Base-by-base conservation (phyloP, 352 stramenopile genomes). In the Phytophthora litchii region DNA sequence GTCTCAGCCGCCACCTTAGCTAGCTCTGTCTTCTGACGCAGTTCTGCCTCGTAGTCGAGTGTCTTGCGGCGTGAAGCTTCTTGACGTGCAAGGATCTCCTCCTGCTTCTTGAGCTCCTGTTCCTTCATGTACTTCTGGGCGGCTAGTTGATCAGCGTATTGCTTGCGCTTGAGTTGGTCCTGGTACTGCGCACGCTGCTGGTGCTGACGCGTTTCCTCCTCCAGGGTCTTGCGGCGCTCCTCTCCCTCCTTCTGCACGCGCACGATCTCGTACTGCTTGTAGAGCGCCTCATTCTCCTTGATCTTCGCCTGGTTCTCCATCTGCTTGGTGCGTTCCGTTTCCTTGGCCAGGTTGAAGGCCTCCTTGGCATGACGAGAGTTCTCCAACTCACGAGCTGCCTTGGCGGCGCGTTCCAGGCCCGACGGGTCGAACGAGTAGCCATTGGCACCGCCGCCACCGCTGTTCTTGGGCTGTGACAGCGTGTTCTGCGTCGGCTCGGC, bases 131-230 rank as follows among this genome's bases (percentile, higher is more conserved):
- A 89, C 76, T 98, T 98, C 71, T 99, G 95, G 21, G 96, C 95
- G 29, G 97, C 92, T 21, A 98, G 71, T 78, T 99, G 95, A 66
- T 99, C 96, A 2, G 97, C 96, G 67, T 99, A 97, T 70, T 98
- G 90, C 80, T 99, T 99, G 57, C 97, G 92, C 85, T 99, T 98
- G 45, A 99, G 89, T 72, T 99, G 89, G 82, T 99, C 97, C 70
- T 97, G 88, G 81, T 99, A 99, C 74, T 99, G 92, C 38, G 92
- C 94, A 54, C 95, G 83, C 70, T 97, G 84, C 78, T 98, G 94
- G 74, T 99, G 94, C 79, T 99, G 95, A 53, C 98, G 93, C 13
- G 96, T 99, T 80, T 99, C 94, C 46, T 97, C 88, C 67, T 99
- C 96, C 11, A 99, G 78, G 23, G 96, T 99, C 81, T 98, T 98